phyloP scores from a whole-genome alignment of 805 yeast genomes.

The Ogataea methylovora region DNA sequence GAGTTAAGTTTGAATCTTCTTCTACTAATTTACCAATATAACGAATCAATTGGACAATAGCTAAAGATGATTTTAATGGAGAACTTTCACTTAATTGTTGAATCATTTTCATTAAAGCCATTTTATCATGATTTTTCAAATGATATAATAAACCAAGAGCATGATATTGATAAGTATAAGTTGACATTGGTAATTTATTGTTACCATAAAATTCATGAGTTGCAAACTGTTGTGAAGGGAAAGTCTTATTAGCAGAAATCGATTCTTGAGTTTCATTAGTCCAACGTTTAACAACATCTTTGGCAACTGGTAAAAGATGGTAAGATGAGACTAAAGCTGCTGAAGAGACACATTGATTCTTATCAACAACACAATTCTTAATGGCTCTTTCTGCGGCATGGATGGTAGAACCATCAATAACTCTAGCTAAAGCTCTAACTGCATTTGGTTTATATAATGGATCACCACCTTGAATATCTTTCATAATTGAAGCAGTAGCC shows the following conservation, averaged over 20 bases:
- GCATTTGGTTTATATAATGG: conserved; percentile 88
- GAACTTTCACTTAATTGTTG: conserved; percentile 61
- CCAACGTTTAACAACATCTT: conserved; percentile 90
- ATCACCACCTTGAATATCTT: conserved; percentile 90
- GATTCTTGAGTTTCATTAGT: conserved; percentile 92
- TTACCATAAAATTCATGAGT: conserved; percentile 50
- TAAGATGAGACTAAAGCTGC: conserved; percentile 94
- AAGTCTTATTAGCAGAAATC: conserved; percentile 53
- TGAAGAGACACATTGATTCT: conserved; percentile 77
- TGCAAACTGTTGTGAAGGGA: conserved; percentile 41
- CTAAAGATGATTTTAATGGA: conserved; percentile 69
- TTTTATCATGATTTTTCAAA: conserved; percentile 82
- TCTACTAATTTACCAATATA: conserved; percentile 64
- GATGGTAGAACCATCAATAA: conserved; percentile 84
- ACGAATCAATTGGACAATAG: conserved; percentile 79
- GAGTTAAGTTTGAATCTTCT: conserved; percentile 61
- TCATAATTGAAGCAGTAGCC: conserved; percentile 98
- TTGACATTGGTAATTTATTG: conserved; percentile 54
- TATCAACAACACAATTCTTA: conserved; percentile 89
- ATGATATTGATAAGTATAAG: conserved; percentile 88
- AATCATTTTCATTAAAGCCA: conserved; percentile 88
- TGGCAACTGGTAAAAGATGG: conserved; percentile 82
- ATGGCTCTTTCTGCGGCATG: conserved; percentile 89
- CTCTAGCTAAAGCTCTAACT: conserved; percentile 82
- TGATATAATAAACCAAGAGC: conserved; percentile 88